Conservation (phyloP, 148 eudicot genomes). For the Diospyros kaki region DNA sequence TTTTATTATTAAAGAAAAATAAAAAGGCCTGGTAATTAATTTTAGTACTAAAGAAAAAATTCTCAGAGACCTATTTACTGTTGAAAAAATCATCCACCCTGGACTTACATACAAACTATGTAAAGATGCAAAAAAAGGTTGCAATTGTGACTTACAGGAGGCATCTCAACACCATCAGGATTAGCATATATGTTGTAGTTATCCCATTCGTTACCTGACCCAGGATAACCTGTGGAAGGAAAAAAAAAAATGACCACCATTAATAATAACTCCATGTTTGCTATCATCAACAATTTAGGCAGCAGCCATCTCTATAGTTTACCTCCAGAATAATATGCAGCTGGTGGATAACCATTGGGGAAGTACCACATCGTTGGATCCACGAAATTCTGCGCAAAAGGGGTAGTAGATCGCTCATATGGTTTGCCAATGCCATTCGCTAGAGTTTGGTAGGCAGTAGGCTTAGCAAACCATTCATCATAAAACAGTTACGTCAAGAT, state of each 20-base stretch:
- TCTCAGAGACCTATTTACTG: too few relatives aligned
- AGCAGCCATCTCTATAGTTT: neutral
- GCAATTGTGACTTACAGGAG: neutral
- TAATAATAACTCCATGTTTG: too few relatives aligned
- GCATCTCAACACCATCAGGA: slow-evolving; percentile 12
- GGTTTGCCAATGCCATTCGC: neutral
- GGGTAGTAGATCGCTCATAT: neutral
- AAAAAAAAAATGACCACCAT: too few relatives aligned
- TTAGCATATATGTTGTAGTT: neutral
- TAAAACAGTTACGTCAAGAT: too few relatives aligned
- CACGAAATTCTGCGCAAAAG: neutral
- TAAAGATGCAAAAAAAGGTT: neutral
- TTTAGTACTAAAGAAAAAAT: too few relatives aligned
- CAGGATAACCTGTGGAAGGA: neutral
- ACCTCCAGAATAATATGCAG: slow-evolving; percentile 8
- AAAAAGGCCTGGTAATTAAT: too few relatives aligned
- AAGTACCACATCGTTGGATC: slow-evolving; percentile 8
- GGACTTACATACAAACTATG: neutral
- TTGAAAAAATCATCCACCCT: neutral
- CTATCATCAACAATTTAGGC: too few relatives aligned
- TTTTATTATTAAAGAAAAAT: too few relatives aligned
- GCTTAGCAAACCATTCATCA: too few relatives aligned
- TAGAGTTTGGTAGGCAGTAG: too few relatives aligned
- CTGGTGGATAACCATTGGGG: neutral
- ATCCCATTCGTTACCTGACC: slow-evolving; percentile 8